A percentile compares a stretch with the other conserved stretches of the same genome.
Evolutionary conservation across 106 monocot genomes (phyloP).

Genomic region (Apostasia shenzhenica): DNA sequence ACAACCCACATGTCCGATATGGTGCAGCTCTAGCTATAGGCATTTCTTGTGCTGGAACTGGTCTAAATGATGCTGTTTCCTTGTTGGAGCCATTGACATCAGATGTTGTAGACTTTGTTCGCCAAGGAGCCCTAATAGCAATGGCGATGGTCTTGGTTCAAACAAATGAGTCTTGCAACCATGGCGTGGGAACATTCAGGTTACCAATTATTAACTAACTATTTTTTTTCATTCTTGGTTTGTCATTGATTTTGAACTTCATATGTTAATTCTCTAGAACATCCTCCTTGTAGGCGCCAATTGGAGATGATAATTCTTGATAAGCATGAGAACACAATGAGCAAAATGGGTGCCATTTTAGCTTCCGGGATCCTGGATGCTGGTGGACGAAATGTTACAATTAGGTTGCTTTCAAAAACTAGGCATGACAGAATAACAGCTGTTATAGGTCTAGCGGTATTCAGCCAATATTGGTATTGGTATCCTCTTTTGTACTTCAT

Average conservation of each 20-base stretch:
- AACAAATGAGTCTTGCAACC: constrained; percentile 86
- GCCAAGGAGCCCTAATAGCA: constrained; percentile 94
- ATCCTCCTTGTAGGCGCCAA: constrained; percentile 52
- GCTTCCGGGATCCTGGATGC: constrained; percentile 99
- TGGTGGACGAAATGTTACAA: constrained; percentile 93
- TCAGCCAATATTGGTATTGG: constrained; percentile 99
- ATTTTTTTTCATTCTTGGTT: not conserved
- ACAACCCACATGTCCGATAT: constrained; percentile 99
- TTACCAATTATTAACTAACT: constrained; percentile 7
- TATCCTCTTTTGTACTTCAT: constrained; percentile 96
- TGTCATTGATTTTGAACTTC: not conserved
- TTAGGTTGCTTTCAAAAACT: constrained; percentile 81
- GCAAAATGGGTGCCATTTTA: constrained; percentile 99
- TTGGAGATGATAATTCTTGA: constrained; percentile 95
- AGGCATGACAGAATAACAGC: constrained; percentile 93
- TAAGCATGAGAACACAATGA: constrained; percentile 99
- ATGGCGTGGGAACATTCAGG: constrained; percentile 93
- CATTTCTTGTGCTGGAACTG: constrained; percentile 94
- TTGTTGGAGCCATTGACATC: constrained; percentile 96
- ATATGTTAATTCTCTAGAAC: not conserved
- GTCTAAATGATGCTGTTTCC: constrained; percentile 89
- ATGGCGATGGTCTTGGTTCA: constrained; percentile 99
- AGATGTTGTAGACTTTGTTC: constrained; percentile 98
- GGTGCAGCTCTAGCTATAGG: constrained; percentile 98
- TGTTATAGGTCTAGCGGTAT: constrained; percentile 93